Evolutionary conservation across 306 rosid species (phyloP).

Genomic region (Cucurbita argyrosperma): DNA sequence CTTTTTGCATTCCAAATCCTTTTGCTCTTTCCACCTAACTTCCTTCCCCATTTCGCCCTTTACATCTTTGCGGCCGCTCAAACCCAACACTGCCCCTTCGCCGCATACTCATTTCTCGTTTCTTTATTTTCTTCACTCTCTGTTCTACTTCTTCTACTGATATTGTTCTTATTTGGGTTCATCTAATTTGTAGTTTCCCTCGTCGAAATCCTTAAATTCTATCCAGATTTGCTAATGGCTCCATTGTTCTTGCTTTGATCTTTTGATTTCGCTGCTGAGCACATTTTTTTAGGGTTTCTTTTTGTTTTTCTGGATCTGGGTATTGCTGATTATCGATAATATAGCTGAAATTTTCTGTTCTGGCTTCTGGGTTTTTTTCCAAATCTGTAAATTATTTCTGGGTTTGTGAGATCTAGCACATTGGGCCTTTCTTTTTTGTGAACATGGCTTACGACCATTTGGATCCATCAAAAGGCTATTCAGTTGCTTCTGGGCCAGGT

Average conservation of each 20-base stretch:
- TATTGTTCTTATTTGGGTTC: not conserved
- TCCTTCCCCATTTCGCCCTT: not conserved
- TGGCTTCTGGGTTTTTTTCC: not conserved
- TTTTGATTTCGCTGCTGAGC: not conserved
- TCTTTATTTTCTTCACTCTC: not conserved
- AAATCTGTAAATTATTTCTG: not conserved
- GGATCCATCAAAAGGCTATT: slow-evolving; percentile 11
- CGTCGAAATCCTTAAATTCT: not conserved
- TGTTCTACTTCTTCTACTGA: not conserved
- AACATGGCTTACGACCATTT: slow-evolving; percentile 21
- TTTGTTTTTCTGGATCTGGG: slow-evolving; percentile 5
- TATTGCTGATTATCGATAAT: not conserved
- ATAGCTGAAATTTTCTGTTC: not conserved
- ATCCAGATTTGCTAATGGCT: not conserved
- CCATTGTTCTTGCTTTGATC: not conserved
- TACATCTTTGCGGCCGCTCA: not conserved
- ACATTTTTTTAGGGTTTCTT: not conserved
- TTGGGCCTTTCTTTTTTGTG: not conserved
- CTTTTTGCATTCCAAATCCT: not conserved
- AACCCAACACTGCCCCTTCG: not conserved
- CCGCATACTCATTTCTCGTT: not conserved
- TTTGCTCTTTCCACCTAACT: not conserved
- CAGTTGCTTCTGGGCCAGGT: slow-evolving; percentile 1
- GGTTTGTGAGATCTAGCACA: slow-evolving; percentile 2
- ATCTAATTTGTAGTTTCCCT: not conserved